phyloP scores from a whole-genome alignment of 2,329 filamentous ascomycete species.

The Ascochyta koolunga region DNA sequence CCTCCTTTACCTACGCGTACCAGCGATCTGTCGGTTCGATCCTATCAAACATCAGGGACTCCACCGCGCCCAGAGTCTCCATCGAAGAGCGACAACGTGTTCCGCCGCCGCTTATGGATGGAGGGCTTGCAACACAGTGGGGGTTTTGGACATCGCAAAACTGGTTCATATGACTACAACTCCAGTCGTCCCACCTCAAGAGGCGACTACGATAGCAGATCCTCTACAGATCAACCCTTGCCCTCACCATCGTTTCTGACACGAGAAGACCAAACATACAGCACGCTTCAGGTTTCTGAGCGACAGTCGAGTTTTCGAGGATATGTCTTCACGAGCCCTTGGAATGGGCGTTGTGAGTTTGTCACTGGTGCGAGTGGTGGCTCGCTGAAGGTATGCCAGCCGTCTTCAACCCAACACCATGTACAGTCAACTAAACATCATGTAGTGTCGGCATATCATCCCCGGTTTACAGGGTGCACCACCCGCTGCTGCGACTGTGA shows the following conservation, averaged over 20 bases:
- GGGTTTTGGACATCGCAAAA: constrained; percentile 49
- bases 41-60: constrained; percentile 8
- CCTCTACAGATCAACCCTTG: constrained; percentile 22
- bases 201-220: constrained; percentile 27
- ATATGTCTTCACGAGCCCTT: constrained; percentile 83
- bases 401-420: too few species aligned
- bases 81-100: constrained; percentile 35
- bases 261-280: constrained; percentile 36
- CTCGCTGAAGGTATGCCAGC: constrained; percentile 61
- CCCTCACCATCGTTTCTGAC: constrained; percentile 26
- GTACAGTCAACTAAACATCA: constrained; percentile 14
- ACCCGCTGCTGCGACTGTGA: constrained; percentile 61
- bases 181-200: constrained; percentile 30
- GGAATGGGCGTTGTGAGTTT: constrained; percentile 88
- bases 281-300: constrained; percentile 50
- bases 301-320: constrained; percentile 60
- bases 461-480: constrained; percentile 51
- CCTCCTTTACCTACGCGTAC: constrained; percentile 20
- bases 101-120: constrained; percentile 56
- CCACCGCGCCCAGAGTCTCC: neutral
- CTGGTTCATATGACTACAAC: constrained; percentile 38
- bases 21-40: constrained; percentile 22
- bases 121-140: constrained; percentile 51
- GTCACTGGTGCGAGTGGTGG: constrained; percentile 77
- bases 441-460: constrained; percentile 71